A percentile compares a stretch with the other conserved stretches of the same genome.
phyloP scores from a whole-genome alignment of 179 eudicot species.

The Gypsophila paniculata region DNA sequence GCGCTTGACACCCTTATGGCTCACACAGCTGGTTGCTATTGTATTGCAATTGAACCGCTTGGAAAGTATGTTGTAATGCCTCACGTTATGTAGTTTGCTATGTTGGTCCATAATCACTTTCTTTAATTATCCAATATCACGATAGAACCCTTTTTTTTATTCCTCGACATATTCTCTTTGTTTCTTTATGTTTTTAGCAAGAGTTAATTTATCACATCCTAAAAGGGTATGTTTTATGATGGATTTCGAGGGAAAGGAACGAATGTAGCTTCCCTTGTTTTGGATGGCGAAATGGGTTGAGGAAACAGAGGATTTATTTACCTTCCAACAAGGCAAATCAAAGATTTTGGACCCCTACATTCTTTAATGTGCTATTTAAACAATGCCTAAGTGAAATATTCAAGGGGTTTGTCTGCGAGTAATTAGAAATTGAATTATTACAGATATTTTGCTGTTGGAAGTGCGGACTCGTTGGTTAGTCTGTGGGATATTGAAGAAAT shows the following conservation, averaged over 20 bases:
- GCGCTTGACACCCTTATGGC: conserved; percentile 83
- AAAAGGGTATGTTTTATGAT: too few species aligned
- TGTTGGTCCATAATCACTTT: background rate
- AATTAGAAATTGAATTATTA: conserved; percentile 14
- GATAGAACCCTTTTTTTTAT: too few species aligned
- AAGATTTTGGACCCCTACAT: too few species aligned
- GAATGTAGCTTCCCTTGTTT: too few species aligned
- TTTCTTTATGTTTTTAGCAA: background rate
- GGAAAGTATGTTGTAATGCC: conserved; percentile 54
- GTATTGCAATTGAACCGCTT: conserved; percentile 88
- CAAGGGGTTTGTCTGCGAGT: too few species aligned
- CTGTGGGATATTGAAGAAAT: conserved; percentile 93
- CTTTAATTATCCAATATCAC: background rate
- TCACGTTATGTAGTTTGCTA: background rate
- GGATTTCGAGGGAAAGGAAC: too few species aligned
- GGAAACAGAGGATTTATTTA: too few species aligned
- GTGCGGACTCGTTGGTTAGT: conserved; percentile 98
- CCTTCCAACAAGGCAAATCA: too few species aligned
- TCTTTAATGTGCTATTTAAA: too few species aligned
- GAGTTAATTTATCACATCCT: background rate
- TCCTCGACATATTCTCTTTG: background rate
- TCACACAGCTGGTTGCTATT: conserved; percentile 99
- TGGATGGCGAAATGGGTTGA: too few species aligned
- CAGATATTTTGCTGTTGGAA: conserved; percentile 98
- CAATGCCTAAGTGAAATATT: too few species aligned